phyloP scores from a whole-genome alignment of 345 rosid species.

The Hibiscus tridactylites region DNA sequence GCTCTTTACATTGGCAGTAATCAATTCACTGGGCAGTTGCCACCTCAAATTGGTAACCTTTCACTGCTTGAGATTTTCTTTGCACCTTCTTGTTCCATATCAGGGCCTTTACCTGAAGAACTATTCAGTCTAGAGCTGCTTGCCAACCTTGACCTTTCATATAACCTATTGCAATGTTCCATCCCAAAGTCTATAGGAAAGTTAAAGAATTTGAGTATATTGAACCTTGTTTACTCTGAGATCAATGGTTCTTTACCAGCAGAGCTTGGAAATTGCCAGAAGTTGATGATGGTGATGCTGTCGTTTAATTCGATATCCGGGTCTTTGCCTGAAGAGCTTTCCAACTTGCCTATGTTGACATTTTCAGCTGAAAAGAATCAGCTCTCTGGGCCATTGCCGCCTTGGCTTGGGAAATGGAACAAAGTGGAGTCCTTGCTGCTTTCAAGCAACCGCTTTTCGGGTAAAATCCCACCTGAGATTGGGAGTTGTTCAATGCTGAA shows the following conservation, averaged over 20 bases:
- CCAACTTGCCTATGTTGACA: constrained; percentile 45
- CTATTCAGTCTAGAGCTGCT: constrained; percentile 38
- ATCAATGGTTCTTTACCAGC: constrained; percentile 66
- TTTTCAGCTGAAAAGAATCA: constrained; percentile 70
- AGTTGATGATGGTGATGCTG: constrained; percentile 46
- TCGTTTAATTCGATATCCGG: constrained; percentile 74
- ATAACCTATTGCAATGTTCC: constrained; percentile 63
- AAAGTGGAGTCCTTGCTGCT: constrained; percentile 51
- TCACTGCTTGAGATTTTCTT: constrained; percentile 42
- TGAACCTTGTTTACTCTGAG: constrained; percentile 51
- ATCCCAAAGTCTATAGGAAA: constrained; percentile 55
- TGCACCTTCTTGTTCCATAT: constrained; percentile 46
- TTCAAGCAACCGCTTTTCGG: constrained; percentile 46
- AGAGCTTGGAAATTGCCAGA: constrained; percentile 62
- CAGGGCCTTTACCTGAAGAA: constrained; percentile 69
- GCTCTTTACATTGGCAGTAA: constrained; percentile 71
- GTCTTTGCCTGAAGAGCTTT: constrained; percentile 53
- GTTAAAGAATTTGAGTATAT: constrained; percentile 37
- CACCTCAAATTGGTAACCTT: constrained; percentile 64
- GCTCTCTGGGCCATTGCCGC: constrained; percentile 64
- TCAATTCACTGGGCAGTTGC: constrained; percentile 54
- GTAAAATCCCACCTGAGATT: constrained; percentile 48
- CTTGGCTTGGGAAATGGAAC: constrained; percentile 55
- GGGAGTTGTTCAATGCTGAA: constrained; percentile 55
- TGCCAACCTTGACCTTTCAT: constrained; percentile 61